Percentiles rank a stretch among this genome's conserved stretches.
phyloP scores from a whole-genome alignment of 805 yeast genomes.

The Teunomyces tritomae region DNA sequence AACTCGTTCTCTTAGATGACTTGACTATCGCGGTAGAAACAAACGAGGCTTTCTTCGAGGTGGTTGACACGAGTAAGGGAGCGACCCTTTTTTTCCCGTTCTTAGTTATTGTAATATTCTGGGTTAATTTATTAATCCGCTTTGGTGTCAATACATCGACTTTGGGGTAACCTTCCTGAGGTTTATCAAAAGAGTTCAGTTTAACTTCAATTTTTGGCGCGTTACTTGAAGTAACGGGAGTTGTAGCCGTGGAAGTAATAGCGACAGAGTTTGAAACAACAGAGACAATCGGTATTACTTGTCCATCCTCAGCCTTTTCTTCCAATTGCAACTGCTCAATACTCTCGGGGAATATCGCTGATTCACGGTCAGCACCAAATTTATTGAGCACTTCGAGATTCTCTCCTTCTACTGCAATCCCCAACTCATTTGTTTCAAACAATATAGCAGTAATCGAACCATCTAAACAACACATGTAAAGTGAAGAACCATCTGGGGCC shows the following conservation, averaged over 20 bases:
- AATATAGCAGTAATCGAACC: slow-evolving; percentile 70
- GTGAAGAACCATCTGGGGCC: slow-evolving; percentile 74
- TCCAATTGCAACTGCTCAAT: slow-evolving; percentile 74
- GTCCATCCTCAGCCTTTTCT: slow-evolving; percentile 46
- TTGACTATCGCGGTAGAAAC: slow-evolving; percentile 8
- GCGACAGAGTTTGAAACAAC: background rate
- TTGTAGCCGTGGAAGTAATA: too few species aligned
- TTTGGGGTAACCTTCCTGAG: background rate
- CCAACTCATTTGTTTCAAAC: slow-evolving; percentile 66
- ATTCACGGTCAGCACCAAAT: slow-evolving; percentile 86
- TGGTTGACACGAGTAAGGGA: slow-evolving; percentile 59
- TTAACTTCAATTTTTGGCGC: background rate
- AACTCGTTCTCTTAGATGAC: slow-evolving; percentile 12
- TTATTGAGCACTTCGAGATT: slow-evolving; percentile 63
- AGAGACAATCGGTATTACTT: slow-evolving; percentile 1
- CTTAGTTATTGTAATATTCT: slow-evolving; percentile 63
- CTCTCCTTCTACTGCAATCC: slow-evolving; percentile 59
- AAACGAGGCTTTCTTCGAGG: slow-evolving; percentile 21
- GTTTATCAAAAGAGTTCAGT: background rate
- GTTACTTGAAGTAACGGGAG: background rate
- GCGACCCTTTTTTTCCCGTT: slow-evolving; percentile 76
- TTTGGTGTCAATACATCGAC: background rate
- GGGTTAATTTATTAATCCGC: slow-evolving; percentile 13
- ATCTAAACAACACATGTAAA: slow-evolving; percentile 81
- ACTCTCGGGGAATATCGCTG: slow-evolving; percentile 83